Percentiles rank a stretch among this genome's conserved stretches.
These are phyloP conservation scores for Polyporus tsugae DNA, from an alignment of 1,284 basidiomycete genomes.

Conservation along the genomic window DNA sequence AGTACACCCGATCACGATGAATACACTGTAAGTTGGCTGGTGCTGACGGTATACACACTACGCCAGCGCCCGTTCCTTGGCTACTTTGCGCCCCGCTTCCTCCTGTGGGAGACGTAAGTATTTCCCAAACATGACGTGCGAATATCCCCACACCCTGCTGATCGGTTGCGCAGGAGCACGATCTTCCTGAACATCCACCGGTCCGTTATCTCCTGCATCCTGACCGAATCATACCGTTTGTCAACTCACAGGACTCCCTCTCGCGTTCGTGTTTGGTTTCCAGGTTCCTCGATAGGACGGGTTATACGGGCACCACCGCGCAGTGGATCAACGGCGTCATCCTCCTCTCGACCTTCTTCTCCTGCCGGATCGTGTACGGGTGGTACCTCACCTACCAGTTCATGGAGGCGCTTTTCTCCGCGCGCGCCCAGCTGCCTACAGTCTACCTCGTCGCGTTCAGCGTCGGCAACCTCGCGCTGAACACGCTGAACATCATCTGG, in stretches of 20 bases:
- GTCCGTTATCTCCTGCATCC: constrained; percentile 43
- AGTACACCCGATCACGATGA: constrained; percentile 38
- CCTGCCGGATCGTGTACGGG: constrained; percentile 71
- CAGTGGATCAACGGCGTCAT: constrained; percentile 74
- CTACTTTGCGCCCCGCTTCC: constrained; percentile 74
- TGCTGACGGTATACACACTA: not conserved
- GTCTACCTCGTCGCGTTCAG: constrained; percentile 59
- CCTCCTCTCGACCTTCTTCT: constrained; percentile 70
- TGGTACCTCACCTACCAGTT: constrained; percentile 72
- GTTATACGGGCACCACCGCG: constrained; percentile 67
- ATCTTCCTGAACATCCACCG: constrained; percentile 83
- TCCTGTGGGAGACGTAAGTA: constrained; percentile 78
- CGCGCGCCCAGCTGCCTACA: constrained; percentile 56
- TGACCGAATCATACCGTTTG: not conserved
- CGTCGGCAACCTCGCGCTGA: constrained; percentile 64
- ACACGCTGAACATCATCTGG: constrained; percentile 78
- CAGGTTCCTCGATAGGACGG: constrained; percentile 80
- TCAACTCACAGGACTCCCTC: not conserved
- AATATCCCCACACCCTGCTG: not conserved
- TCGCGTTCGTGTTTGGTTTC: not conserved
- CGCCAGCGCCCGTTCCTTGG: constrained; percentile 74
- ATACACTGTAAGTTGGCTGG: not conserved
- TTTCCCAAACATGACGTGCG: not conserved
- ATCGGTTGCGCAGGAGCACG: constrained; percentile 60
- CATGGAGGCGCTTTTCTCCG: constrained; percentile 58